Evolutionary conservation across 768 basidiomycete genomes (phyloP), one percentile per base, ranked within the genome.

Genomic region (Symmetrospora coprosmae): DNA sequence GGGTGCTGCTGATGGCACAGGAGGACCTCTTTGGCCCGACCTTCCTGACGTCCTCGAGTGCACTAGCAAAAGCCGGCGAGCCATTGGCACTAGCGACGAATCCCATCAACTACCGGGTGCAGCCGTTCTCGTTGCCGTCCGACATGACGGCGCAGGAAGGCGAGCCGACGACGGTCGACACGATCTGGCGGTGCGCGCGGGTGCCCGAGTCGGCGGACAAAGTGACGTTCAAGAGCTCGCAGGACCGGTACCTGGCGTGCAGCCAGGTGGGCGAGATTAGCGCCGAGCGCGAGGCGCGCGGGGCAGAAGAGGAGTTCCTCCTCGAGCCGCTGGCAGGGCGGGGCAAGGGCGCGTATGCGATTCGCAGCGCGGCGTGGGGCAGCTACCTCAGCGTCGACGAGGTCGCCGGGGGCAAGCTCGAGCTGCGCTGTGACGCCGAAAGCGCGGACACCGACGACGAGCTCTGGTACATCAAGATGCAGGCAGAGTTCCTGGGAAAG

Each of bases 281-380:
- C 64, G 83, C 85, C 41, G 84, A 87, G 69, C 77, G 86, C 45
- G 89, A 94, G 68, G 89, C 89, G 27, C 79, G 89, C 31, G 90
- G 89, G 1, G 85, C 86, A 3, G 87, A 92, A 72, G 89, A 94
- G 72, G 89, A 91, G 72, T 94, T 88, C 86, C 85, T 84, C 2
- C 84, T 88, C 16, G 79, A 87, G 25, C 75, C 89, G 58, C 35
- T 2, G 1, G 49, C 50, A 9, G 30, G n/a, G 14, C 21, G 33
- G 13, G 60, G 60, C 33, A 45, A 60, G 19, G 40, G 41, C 25
- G 81, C 85, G 9, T 65, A 50, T 31, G 86, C 86, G 39, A 86
- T 88, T 13, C 49, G 46, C 83, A 81, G 85, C 47, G 88, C 83
- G 72, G 77, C 86, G 9, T 90, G 91, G 68, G 87, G 89, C 70